Base-by-base conservation (phyloP, 164 flowering plant genomes). In the Buxus sempervirens region DNA sequence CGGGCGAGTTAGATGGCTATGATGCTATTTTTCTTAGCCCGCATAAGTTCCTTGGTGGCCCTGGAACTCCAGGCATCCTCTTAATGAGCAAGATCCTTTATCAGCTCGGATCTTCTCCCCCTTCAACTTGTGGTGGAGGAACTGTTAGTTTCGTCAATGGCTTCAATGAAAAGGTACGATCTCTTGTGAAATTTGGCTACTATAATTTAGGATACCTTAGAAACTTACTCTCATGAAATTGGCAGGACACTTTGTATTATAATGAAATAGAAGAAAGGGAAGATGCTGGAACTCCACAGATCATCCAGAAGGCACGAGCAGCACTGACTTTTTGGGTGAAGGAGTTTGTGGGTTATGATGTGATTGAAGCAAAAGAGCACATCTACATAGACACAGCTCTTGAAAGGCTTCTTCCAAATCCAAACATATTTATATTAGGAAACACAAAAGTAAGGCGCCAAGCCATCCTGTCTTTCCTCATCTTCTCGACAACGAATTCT, bases 11-110 rank as follows among this genome's bases (percentile, higher is more conserved):
- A 2, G 93, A 86, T 42, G 88, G 90, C 13, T 88, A 86, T 65
- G 93, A 88, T 78, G 93, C 88, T 0, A 41, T 88, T 5, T 84
- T 84, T 71, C 69, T 88, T 0, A 86, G 93, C 42, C 75, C 87
- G 32, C 93, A 88, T 67, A 88, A 88, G 76, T 88, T 88, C 62
- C 58, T 88, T 4, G 92, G 92, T 8, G 92, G 92, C 5, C 92
- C 92, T 12, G 87, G 82, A 9, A 54, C 83, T 7, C 84, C 91
- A 0, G 87, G 85, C 12, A 66, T 85, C 5, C 83, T 85, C 16
- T 56, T 83, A 18, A 82, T 85, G 82, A 80, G 60, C 74, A 83
- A 82, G 59, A 64, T 72, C 32, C 76, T 83, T 0, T 85, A 83
- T 61, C 76, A 23, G 61, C 66, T 81, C 0, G 64, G 65, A 21